These are phyloP conservation scores for Gilbertella persicaria DNA, from an alignment of 371 early-diverging fungal genomes.

Conservation along the genomic window DNA sequence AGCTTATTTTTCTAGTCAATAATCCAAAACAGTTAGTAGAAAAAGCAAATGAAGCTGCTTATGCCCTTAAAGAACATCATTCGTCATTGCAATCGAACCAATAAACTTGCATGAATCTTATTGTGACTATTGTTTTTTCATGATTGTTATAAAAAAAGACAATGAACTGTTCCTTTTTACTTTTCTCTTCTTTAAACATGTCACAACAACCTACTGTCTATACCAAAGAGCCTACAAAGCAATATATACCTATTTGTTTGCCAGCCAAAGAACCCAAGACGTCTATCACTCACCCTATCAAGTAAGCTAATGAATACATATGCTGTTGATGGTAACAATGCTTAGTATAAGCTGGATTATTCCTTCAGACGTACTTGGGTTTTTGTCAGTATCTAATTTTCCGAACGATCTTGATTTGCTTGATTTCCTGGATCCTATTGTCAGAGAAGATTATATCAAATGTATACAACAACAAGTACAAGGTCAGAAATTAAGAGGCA, in stretches of 20 bases:
- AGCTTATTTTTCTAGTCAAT: conserved; percentile 85
- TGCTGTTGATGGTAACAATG: neutral
- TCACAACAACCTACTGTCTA: neutral
- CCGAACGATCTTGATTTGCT: conserved; percentile 42
- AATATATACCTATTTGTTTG: neutral
- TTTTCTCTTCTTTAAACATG: neutral
- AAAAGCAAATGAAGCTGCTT: conserved; percentile 35
- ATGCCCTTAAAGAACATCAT: conserved; percentile 24
- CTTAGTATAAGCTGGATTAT: conserved; percentile 60
- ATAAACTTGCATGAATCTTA: conserved; percentile 6
- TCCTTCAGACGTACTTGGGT: conserved; percentile 43
- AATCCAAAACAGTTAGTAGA: conserved; percentile 62
- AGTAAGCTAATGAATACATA: conserved; percentile 28
- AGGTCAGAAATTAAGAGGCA: conserved; percentile 38
- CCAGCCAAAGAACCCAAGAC: conserved; percentile 35
- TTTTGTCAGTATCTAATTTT: conserved; percentile 31
- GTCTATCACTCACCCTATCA: conserved; percentile 60
- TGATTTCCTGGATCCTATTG: conserved; percentile 39
- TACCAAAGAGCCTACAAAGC: no score
- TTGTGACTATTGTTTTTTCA: neutral
- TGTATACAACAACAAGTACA: conserved; percentile 8
- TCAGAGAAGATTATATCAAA: conserved; percentile 5
- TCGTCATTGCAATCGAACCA: conserved; percentile 9
- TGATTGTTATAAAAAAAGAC: neutral
- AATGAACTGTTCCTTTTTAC: neutral